These are phyloP conservation scores for Sporothrix curviconia DNA, from an alignment of 2,329 filamentous ascomycete species.

Conservation along the genomic window DNA sequence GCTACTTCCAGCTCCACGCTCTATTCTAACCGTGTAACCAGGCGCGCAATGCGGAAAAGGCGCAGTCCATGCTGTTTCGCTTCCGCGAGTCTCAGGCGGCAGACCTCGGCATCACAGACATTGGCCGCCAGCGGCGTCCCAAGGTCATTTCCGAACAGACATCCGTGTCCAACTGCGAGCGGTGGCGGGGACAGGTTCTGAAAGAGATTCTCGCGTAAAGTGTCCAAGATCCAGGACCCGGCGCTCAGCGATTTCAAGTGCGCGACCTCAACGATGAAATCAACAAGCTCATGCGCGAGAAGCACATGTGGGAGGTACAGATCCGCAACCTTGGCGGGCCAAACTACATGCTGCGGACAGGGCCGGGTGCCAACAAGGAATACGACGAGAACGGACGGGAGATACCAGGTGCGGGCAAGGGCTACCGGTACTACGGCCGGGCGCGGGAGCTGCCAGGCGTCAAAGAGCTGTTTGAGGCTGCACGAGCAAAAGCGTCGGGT, in stretches of 20 bases:
- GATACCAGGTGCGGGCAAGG: constrained; percentile 61
- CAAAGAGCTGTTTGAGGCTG: constrained; percentile 89
- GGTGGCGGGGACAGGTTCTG: constrained; percentile 95
- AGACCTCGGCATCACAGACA: constrained; percentile 92
- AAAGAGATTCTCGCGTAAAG: constrained; percentile 96
- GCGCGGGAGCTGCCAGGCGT: constrained; percentile 83
- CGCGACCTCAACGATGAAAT: constrained; percentile 98
- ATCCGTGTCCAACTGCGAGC: constrained; percentile 81
- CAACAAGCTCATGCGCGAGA: constrained; percentile 98
- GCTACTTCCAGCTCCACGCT: no score
- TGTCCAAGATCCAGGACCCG: constrained; percentile 88
- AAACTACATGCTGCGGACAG: constrained; percentile 73
- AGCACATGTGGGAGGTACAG: constrained; percentile 98
- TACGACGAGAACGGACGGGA: constrained; percentile 70
- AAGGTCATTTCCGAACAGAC: constrained; percentile 84
- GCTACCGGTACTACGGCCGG: constrained; percentile 88
- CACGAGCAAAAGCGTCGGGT: constrained; percentile 38
- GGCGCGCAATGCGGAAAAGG: constrained; percentile 97
- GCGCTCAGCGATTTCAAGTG: constrained; percentile 94
- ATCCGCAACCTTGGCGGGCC: constrained; percentile 93
- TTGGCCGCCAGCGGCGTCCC: constrained; percentile 79
- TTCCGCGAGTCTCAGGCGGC: constrained; percentile 96
- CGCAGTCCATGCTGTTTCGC: constrained; percentile 99
- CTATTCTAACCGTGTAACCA: no score
- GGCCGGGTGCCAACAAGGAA: constrained; percentile 51